A percentile compares a stretch with the other conserved stretches of the same genome.
Conservation (phyloP, 1,284 basidiomycete species). For the Trametes hirsuta region DNA sequence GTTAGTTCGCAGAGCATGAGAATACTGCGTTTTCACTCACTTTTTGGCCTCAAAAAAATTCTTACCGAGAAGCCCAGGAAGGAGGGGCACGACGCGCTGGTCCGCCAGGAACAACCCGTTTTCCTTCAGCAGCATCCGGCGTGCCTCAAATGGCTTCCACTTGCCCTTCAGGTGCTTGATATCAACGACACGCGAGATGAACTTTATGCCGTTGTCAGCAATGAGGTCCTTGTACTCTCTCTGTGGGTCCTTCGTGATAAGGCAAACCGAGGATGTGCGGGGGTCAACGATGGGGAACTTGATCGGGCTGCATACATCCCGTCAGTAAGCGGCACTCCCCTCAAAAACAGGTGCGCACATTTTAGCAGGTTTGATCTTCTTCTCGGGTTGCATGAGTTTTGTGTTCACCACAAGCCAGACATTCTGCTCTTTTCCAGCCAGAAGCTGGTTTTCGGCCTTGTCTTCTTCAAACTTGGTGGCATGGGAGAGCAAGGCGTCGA, state of each 20-base stretch:
- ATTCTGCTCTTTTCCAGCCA: conserved; percentile 78
- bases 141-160: conserved; percentile 91
- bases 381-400: conserved; percentile 77
- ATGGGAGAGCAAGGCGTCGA: conserved; percentile 76
- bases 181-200: conserved; percentile 92
- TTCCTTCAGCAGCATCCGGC: conserved; percentile 84
- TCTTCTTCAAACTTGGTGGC: conserved; percentile 65
- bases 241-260: conserved; percentile 96
- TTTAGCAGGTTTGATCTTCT: conserved; percentile 80
- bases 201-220: conserved; percentile 77
- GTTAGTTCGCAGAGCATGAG: not conserved
- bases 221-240: conserved; percentile 95
- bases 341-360: conserved; percentile 62
- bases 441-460: conserved; percentile 75
- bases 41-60: conserved; percentile 96
- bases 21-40: conserved; percentile 45
- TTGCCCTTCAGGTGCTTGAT: conserved; percentile 89
- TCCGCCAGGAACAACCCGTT: conserved; percentile 94
- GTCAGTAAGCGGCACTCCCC: not conserved
- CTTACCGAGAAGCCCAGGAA: conserved; percentile 87
- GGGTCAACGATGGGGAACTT: conserved; percentile 85
- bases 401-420: conserved; percentile 87
- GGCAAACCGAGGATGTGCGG: conserved; percentile 77
- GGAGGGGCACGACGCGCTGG: conserved; percentile 84
- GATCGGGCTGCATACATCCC: conserved; percentile 60